Conservation (phyloP, 495 filamentous ascomycete species). For the Pyrenula aspistea region DNA sequence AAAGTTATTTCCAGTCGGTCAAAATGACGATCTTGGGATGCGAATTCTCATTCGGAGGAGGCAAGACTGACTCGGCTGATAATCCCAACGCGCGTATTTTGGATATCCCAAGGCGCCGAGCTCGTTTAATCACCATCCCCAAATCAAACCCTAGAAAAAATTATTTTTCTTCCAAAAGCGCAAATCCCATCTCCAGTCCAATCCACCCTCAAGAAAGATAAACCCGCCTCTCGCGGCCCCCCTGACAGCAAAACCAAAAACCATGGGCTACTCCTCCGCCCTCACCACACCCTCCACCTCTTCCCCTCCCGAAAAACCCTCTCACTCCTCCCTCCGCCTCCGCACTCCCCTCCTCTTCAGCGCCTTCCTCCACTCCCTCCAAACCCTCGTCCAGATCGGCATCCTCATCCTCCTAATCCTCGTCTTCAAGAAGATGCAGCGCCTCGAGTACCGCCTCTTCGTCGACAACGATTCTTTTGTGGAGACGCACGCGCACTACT, state of each 20-base stretch:
- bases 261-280: not conserved
- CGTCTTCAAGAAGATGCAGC: not conserved
- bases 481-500: not conserved
- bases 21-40: no score
- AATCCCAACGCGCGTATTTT: not conserved
- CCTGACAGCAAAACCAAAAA: not conserved
- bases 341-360: not conserved
- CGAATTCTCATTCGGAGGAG: not conserved
- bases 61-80: not conserved
- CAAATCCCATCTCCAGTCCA: not conserved
- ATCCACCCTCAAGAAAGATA: not conserved
- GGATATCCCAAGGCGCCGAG: not conserved
- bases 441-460: not conserved
- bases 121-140: no score
- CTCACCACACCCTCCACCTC: not conserved
- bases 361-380: not conserved
- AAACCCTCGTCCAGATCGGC: not conserved
- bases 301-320: no score
- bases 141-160: not conserved
- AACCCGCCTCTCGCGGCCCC: no score
- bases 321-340: not conserved
- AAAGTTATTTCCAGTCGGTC: not conserved
- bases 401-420: not conserved
- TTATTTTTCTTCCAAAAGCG: no score
- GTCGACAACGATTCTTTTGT: not conserved